A percentile compares a stretch with the other conserved stretches of the same genome.
Evolutionary conservation across 805 yeast genomes (phyloP).

Genomic region (Candida maltosa): DNA sequence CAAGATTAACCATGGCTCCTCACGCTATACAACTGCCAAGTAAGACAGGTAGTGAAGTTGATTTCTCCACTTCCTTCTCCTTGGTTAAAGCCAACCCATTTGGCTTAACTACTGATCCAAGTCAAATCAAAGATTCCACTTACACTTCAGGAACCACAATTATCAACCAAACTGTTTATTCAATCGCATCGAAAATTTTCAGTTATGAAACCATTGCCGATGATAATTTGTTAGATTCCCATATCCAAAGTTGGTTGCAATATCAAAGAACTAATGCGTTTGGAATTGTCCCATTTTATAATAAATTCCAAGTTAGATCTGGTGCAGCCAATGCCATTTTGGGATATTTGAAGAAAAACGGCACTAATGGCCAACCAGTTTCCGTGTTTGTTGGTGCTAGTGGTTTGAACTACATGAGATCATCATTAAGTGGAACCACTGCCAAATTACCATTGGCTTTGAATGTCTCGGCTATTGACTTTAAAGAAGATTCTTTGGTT

Average conservation of each 20-base stretch:
- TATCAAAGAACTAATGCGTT: slow-evolving; percentile 47
- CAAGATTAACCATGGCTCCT: slow-evolving; percentile 11
- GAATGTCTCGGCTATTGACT: slow-evolving; percentile 75
- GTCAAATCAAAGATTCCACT: slow-evolving; percentile 42
- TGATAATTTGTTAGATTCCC: slow-evolving; percentile 56
- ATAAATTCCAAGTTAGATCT: slow-evolving; percentile 66
- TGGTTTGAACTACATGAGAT: slow-evolving; percentile 66
- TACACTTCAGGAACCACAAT: slow-evolving; percentile 56
- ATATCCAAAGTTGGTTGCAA: slow-evolving; percentile 58
- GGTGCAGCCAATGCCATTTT: slow-evolving; percentile 81
- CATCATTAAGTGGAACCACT: slow-evolving; percentile 42
- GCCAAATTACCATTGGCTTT: slow-evolving; percentile 56
- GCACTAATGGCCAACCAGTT: slow-evolving; percentile 32
- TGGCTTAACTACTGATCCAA: slow-evolving; percentile 59
- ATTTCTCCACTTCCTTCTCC: not conserved
- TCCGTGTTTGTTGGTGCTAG: slow-evolving; percentile 62
- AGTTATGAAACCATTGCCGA: slow-evolving; percentile 68
- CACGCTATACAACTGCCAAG: slow-evolving; percentile 12
- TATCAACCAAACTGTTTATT: slow-evolving; percentile 52
- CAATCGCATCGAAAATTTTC: slow-evolving; percentile 53
- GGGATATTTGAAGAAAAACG: slow-evolving; percentile 54
- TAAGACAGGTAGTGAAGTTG: slow-evolving; percentile 2
- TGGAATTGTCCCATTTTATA: slow-evolving; percentile 59
- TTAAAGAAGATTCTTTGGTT: slow-evolving; percentile 51
- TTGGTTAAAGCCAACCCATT: slow-evolving; percentile 42